phyloP scores from a whole-genome alignment of 305 asterid genomes.

The Fraxinus albicans region DNA sequence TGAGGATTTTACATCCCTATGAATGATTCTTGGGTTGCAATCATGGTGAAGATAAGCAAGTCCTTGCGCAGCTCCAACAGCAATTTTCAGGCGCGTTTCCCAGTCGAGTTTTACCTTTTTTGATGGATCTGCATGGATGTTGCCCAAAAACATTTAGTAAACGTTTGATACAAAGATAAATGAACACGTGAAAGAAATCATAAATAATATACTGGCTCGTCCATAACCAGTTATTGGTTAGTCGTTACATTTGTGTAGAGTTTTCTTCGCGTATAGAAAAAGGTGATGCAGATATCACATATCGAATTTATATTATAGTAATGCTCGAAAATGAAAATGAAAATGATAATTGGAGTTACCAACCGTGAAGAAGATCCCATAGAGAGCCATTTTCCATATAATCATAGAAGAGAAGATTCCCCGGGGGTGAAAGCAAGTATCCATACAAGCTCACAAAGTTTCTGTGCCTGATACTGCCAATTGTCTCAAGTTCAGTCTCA shows the following conservation, averaged over 20 bases:
- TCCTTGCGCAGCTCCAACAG: slow-evolving; percentile 97
- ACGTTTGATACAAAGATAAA: neutral
- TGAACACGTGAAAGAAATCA: neutral
- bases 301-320: neutral
- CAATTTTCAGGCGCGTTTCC: slow-evolving; percentile 84
- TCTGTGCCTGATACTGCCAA: slow-evolving; percentile 89
- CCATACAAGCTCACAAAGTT: slow-evolving; percentile 96
- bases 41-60: slow-evolving; percentile 97
- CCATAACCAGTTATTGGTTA: neutral
- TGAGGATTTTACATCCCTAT: slow-evolving; percentile 91
- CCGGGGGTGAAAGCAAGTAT: slow-evolving; percentile 75
- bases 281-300: neutral
- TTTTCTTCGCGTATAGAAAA: neutral
- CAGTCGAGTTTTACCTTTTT: slow-evolving; percentile 94
- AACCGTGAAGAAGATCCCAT: slow-evolving; percentile 99
- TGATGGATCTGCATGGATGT: slow-evolving; percentile 51
- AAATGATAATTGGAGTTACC: slow-evolving; percentile 17
- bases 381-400: slow-evolving; percentile 98
- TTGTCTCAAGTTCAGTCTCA: slow-evolving; percentile 88
- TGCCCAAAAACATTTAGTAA: slow-evolving; percentile 3
- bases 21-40: slow-evolving; percentile 86
- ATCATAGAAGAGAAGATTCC: slow-evolving; percentile 92
- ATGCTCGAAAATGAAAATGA: neutral
- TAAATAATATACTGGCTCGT: neutral
- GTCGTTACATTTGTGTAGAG: neutral